A percentile compares a stretch with the other conserved stretches of the same genome.
These are phyloP conservation scores for Thermothielavioides terrestris DNA, from an alignment of 495 filamentous ascomycete species.

Conservation along the genomic window DNA sequence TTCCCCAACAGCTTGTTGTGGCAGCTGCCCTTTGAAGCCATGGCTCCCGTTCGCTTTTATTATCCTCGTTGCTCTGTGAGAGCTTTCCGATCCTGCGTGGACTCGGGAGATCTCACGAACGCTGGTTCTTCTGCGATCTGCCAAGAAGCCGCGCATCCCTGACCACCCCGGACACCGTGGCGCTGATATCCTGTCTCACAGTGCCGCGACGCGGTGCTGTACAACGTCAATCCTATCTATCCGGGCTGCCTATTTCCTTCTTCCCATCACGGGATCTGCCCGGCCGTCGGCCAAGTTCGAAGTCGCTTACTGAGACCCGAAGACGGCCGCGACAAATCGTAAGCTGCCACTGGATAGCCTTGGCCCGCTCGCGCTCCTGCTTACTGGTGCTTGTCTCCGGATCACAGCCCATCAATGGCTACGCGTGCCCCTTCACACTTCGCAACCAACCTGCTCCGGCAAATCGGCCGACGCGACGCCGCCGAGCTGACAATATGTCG, in stretches of 20 bases:
- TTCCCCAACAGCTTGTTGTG: neutral
- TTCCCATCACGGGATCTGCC: neutral
- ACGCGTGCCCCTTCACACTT: neutral
- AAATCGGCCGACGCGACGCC: neutral
- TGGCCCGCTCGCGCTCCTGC: neutral
- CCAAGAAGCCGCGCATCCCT: too few species aligned
- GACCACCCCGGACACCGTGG: neutral
- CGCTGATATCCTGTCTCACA: neutral
- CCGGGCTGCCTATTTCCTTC: neutral
- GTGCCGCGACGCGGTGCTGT: too few species aligned
- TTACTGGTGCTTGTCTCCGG: neutral
- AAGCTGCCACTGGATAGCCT: neutral
- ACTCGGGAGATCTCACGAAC: neutral
- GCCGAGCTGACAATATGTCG: neutral
- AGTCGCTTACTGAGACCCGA: neutral
- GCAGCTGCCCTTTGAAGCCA: neutral
- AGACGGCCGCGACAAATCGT: neutral
- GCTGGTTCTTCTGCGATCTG: too few species aligned
- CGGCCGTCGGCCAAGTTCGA: neutral
- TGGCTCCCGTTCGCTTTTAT: neutral
- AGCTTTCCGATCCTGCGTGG: neutral
- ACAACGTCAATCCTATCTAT: too few species aligned
- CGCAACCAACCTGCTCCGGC: slow-evolving; percentile 1
- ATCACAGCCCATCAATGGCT: slow-evolving; percentile 7
- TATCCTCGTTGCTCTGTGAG: neutral